Conservation (phyloP, 306 rosid genomes). For the Rosa persica region DNA sequence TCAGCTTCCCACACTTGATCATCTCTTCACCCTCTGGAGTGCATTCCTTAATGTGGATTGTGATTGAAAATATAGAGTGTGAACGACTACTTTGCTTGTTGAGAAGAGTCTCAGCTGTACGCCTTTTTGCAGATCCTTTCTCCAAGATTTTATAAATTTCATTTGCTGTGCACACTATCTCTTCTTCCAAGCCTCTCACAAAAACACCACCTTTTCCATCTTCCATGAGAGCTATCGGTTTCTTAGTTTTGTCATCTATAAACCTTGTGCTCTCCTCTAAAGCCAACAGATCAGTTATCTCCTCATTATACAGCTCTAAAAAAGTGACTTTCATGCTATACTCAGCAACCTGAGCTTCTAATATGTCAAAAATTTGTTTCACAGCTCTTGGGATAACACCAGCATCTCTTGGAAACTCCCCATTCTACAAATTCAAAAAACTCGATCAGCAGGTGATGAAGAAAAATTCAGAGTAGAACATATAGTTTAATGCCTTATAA, state of each 20-base stretch:
- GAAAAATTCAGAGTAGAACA: slow-evolving; percentile 1
- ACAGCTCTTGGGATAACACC: slow-evolving; percentile 99
- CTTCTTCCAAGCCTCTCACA: slow-evolving; percentile 98
- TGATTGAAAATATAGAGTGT: slow-evolving; percentile 97
- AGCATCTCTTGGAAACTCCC: slow-evolving; percentile 96
- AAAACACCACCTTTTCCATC: slow-evolving; percentile 99
- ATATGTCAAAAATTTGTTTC: slow-evolving; percentile 86
- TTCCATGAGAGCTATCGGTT: slow-evolving; percentile 99
- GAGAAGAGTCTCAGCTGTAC: slow-evolving; percentile 99
- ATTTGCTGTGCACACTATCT: slow-evolving; percentile 95
- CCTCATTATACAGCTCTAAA: slow-evolving; percentile 96
- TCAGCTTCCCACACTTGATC: slow-evolving; percentile 97
- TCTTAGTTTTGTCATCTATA: slow-evolving; percentile 86
- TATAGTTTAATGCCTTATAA: neutral
- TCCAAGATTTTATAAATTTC: slow-evolving; percentile 98
- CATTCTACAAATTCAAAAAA: slow-evolving; percentile 58
- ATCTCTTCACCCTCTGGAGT: slow-evolving; percentile 99
- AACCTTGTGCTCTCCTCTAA: slow-evolving; percentile 82
- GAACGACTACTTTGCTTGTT: slow-evolving; percentile 99
- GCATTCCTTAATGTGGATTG: slow-evolving; percentile 97
- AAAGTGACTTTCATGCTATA: slow-evolving; percentile 98
- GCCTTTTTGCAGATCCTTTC: slow-evolving; percentile 96
- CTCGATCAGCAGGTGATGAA: slow-evolving; percentile 13
- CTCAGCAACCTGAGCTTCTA: slow-evolving; percentile 95
- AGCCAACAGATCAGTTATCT: slow-evolving; percentile 91